Evolutionary conservation across 768 basidiomycete species (phyloP), one percentile per base, ranked within the genome.

Genomic region (Calocera cornea): DNA sequence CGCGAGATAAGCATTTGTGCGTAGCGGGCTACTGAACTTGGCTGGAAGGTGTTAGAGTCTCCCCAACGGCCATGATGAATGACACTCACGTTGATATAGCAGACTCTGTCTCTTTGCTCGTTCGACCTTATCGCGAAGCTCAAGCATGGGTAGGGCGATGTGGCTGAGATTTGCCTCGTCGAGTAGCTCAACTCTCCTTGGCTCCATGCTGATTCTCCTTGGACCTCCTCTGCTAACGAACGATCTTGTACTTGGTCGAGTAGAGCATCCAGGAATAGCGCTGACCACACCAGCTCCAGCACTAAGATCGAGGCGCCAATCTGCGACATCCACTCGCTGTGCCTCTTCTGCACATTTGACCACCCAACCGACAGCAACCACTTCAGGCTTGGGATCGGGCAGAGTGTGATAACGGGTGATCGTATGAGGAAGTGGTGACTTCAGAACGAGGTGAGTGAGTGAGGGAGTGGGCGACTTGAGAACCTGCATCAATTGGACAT

Each of bases 291-390:
- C 54, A 7, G 54, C 54, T 16, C 54, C 54, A 8, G 54, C 54
- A 31, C 54, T 60, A 5, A 60, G 54, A 19, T 60, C 54, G 16
- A 60, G 54, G 2, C 54, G 54, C 54, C 54, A 75, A n/a, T 66
- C 66, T 34, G 78, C 75, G 73, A 92, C 92, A 27, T 87, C 89
- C 1, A 88, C 83, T 50, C 77, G 82, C 41, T 75, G 75, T 50
- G 82, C 80, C 69, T 86, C 83, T 72, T 93, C 91, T 1, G 83
- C 87, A 70, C 91, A 95, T 72, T 90, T 86, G 1, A 93, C 89
- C 2, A 95, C 88, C 92, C 92, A 94, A 19, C 85, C 87, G 71
- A 93, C 90, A 8, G 90, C 89, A 17, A 95, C 88, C 17, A 92
- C 86, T 29, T 78, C 70, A 0, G 92, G 92, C 72, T 87, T 82